Evolutionary conservation across 441 rosid genomes (phyloP), one percentile per base, ranked within the genome.

Genomic region (Bocquillonia castaneifolia): DNA sequence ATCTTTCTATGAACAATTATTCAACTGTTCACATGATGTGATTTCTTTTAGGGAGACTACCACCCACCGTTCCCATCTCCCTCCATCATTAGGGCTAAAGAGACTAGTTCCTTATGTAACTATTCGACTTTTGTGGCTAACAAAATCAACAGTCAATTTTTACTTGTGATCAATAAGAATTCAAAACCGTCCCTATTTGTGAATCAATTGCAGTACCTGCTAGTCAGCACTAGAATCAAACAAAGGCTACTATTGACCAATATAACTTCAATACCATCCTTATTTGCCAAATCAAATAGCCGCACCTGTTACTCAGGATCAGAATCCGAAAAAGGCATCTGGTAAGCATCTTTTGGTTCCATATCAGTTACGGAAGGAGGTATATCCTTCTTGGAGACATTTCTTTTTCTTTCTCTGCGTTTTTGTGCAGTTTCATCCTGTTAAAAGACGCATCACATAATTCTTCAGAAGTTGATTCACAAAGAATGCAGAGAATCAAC

Each of bases 331-430:
- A 85, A 63, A 0, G 87, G 84, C 84, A 83, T 71, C 72, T 93
- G 91, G 74, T 77, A 79, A 56, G 92, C 88, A 81, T 85, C 85
- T 77, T 74, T 80, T 59, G 96, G 97, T 64, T 86, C 90, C 57
- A 28, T 47, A 71, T 93, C 96, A 9, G 99, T 87, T 36, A 91
- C 76, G 20, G 95, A 91, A 67, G 93, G 66, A 68, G 92, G 81
- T 60, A 6, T 52, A 67, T 82, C 85, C 72, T 72, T 68, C 37
- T 70, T 74, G 10, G 79, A 66, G 44, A 71, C 64, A 10, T 66
- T 82, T 61, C 78, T 78, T 69, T 55, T 20, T 14, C 64, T 58
- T 6, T 58, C 75, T 71, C 84, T 82, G 44, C 45, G 70, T 56
- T 22, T 80, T 64, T 56, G 69, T 6, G 36, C 4, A 32, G 26